A percentile compares a stretch with the other conserved stretches of the same genome.
phyloP scores from a whole-genome alignment of 139 green algal genomes.

The Coelastrella sp. region DNA sequence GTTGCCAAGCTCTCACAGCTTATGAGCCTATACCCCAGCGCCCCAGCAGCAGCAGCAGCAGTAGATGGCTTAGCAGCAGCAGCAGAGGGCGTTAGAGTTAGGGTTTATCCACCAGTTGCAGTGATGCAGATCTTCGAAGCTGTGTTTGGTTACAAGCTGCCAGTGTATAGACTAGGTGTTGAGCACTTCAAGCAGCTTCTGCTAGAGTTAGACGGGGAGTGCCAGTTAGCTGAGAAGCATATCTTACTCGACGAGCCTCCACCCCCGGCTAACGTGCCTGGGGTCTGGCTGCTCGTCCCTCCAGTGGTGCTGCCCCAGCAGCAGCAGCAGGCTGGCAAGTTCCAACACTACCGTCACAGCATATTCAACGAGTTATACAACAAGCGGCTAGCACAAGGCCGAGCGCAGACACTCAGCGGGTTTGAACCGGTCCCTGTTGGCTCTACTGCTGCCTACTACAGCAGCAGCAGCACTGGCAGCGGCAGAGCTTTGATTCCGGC shows the following conservation, averaged over 20 bases:
- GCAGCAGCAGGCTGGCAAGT: background rate
- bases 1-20: background rate
- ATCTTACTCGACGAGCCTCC: background rate
- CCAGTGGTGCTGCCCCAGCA: background rate
- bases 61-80: background rate
- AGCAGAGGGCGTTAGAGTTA: background rate
- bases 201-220: slow-evolving; percentile 3
- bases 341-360: background rate
- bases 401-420: background rate
- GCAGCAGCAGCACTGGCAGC: background rate
- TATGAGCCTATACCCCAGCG: background rate
- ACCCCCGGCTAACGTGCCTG: background rate
- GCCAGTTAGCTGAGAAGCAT: background rate
- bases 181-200: slow-evolving; percentile 39
- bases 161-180: slow-evolving; percentile 11
- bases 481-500: background rate
- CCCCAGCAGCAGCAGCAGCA: background rate
- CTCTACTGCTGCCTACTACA: background rate
- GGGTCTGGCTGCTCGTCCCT: slow-evolving; percentile 23
- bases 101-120: slow-evolving; percentile 1
- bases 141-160: slow-evolving; percentile 42
- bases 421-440: background rate
- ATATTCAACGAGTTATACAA: background rate
- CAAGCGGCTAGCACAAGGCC: slow-evolving; percentile 1
- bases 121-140: slow-evolving; percentile 35